These are phyloP conservation scores for Globisporangium spiculum DNA, from an alignment of 352 stramenopile genomes.

Conservation along the genomic window DNA sequence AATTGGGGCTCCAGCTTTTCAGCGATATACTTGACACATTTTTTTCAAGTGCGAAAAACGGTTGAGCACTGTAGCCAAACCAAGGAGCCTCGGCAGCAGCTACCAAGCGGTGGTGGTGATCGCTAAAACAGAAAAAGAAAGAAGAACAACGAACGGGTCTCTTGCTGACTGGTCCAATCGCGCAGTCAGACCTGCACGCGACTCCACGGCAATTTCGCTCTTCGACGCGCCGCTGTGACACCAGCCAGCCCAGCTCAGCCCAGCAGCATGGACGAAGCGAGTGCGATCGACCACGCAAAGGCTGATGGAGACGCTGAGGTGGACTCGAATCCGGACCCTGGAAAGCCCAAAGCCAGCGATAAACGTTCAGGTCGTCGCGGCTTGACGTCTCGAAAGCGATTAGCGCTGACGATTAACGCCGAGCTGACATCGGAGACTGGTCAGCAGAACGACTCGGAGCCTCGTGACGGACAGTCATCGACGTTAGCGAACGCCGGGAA, in stretches of 20 bases:
- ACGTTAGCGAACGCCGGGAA: neutral
- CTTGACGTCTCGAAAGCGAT: conserved; percentile 13
- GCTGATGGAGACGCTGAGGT: neutral
- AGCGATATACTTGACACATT: neutral
- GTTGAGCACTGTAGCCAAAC: conserved; percentile 7
- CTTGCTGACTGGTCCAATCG: conserved; percentile 10
- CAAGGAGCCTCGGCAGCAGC: neutral
- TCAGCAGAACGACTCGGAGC: conserved; percentile 8
- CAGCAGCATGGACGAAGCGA: conserved; percentile 8
- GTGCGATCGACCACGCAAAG: neutral
- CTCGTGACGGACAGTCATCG: conserved; percentile 10
- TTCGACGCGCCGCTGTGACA: conserved; percentile 3
- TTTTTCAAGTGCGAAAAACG: conserved; percentile 9
- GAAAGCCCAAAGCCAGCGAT: neutral
- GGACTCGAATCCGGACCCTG: neutral
- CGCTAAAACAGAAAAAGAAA: conserved; percentile 2
- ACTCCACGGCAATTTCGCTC: conserved; percentile 2
- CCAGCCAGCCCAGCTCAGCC: neutral
- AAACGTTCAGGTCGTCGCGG: conserved; percentile 1
- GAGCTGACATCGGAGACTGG: conserved; percentile 16
- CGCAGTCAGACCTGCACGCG: conserved; percentile 5
- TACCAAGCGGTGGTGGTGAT: neutral
- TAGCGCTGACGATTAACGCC: conserved; percentile 18
- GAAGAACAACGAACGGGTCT: conserved; percentile 3
- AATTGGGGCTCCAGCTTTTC: neutral